Evolutionary conservation across 495 filamentous ascomycete species (phyloP), one percentile per base, ranked within the genome.

Genomic region (Aspergillus bridgeri): DNA sequence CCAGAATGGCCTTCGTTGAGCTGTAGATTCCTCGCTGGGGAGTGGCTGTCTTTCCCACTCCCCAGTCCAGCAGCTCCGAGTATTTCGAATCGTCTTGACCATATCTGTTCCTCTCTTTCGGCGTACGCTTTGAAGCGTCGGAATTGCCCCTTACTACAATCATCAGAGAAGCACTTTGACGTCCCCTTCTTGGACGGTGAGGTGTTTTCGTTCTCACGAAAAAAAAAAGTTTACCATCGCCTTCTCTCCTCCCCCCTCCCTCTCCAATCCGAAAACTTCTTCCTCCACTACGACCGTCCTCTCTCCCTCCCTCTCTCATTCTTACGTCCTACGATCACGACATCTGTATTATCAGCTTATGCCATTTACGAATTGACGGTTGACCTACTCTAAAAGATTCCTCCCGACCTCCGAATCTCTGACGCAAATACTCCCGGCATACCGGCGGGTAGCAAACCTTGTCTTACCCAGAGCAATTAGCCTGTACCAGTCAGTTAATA

Each of bases 21-120:
- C 90, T 95, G 88, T 95, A 89, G 91, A 89, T 76, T 79, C 78
- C 82, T 84, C 87, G 85, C 90, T 92, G 87, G 85, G 86, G 86
- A 80, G 80, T 76, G 79, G 72, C 67, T 77, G 62, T 66, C 77
- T 79, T 79, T 79, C 82, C 81, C 83, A 68, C 83, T 87, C 86
- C 86, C 83, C 89, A 92, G 90, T 84, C 81, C 80, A 75, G 75
- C 81, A 84, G 81, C 82, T 88, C 89, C 89, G 89, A 89, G 83
- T 82, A 85, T 67, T 61, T 60, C 65, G 81, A 83, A 86, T 79
- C 78, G 75, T 81, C 82, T 88, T 87, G 88, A 93, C 88, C 85
- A 89, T 58, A 89, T 86, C 84, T 68, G 73, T 64, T 83, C 75
- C 44, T 63, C 79, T 81, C 78, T 80, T 81, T 79, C 76, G 77